Conservation (phyloP, 805 yeast genomes). For the Pachysolen tannophilus region DNA sequence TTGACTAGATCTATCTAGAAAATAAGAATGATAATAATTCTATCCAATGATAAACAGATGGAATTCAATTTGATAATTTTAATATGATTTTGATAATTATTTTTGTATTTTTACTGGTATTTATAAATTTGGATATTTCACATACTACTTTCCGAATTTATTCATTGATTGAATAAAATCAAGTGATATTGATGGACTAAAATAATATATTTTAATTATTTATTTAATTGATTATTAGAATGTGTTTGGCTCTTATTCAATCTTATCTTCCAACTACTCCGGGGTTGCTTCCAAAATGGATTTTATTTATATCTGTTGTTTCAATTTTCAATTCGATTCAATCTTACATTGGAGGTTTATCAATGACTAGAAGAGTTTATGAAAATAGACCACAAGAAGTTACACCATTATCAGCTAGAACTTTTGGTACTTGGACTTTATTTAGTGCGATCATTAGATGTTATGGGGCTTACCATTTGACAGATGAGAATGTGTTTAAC, state of each 20-base stretch:
- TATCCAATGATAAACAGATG: too few species aligned
- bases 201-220: too few species aligned
- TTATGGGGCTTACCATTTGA: slow-evolving; percentile 76
- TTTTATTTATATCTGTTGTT: slow-evolving; percentile 63
- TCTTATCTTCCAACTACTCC: slow-evolving; percentile 32
- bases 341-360: slow-evolving; percentile 68
- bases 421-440: slow-evolving; percentile 97
- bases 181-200: too few species aligned
- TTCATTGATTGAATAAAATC: too few species aligned
- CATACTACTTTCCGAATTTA: too few species aligned
- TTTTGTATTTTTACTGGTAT: too few species aligned
- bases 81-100: too few species aligned
- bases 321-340: slow-evolving; percentile 87
- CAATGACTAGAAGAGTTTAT: slow-evolving; percentile 75
- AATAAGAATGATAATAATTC: too few species aligned
- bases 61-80: too few species aligned
- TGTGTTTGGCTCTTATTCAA: background rate
- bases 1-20: too few species aligned
- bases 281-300: slow-evolving; percentile 71
- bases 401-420: slow-evolving; percentile 71
- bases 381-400: slow-evolving; percentile 54
- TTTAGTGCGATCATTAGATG: slow-evolving; percentile 77
- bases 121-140: too few species aligned
- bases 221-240: too few species aligned
- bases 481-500: slow-evolving; percentile 64